A percentile compares a stretch with the other conserved stretches of the same genome.
phyloP scores from a whole-genome alignment of 768 basidiomycete genomes.

The Rossbeevera mucosa region DNA sequence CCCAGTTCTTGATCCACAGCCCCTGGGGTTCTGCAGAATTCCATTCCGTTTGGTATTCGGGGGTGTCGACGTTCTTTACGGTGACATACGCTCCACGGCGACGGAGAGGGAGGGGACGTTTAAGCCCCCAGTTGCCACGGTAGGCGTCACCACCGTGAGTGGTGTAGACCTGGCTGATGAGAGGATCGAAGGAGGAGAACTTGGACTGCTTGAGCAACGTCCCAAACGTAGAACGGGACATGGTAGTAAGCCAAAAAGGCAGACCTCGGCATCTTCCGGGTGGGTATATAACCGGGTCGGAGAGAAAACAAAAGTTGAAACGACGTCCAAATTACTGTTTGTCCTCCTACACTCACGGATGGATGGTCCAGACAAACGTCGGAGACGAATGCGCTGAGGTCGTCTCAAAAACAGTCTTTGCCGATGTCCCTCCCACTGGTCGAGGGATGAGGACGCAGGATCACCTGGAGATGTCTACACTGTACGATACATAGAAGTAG shows the following conservation, averaged over 20 bases:
- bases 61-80: slow-evolving; percentile 64
- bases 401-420: slow-evolving; percentile 89
- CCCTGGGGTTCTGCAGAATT: slow-evolving; percentile 59
- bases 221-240: slow-evolving; percentile 71
- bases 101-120: slow-evolving; percentile 70
- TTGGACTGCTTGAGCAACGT: slow-evolving; percentile 76
- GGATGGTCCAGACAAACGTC: slow-evolving; percentile 90
- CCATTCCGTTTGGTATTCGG: slow-evolving; percentile 77
- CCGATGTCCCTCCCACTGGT: slow-evolving; percentile 87
- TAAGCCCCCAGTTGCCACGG: slow-evolving; percentile 82
- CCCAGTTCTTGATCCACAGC: slow-evolving; percentile 62
- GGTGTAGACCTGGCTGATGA: slow-evolving; percentile 74
- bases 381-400: slow-evolving; percentile 46
- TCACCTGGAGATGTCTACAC: slow-evolving; percentile 83
- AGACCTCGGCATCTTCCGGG: slow-evolving; percentile 30
- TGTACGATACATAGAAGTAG: slow-evolving; percentile 8
- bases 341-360: slow-evolving; percentile 45
- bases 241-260: no score
- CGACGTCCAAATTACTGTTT: slow-evolving; percentile 86
- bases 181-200: slow-evolving; percentile 75
- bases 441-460: slow-evolving; percentile 88
- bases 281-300: slow-evolving; percentile 28
- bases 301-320: slow-evolving; percentile 24
- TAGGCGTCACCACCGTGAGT: slow-evolving; percentile 63
- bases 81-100: slow-evolving; percentile 62